Percentiles rank a stretch among this genome's conserved stretches.
Conservation (phyloP, 257 asterid species). For the Ehretia macrophylla region DNA sequence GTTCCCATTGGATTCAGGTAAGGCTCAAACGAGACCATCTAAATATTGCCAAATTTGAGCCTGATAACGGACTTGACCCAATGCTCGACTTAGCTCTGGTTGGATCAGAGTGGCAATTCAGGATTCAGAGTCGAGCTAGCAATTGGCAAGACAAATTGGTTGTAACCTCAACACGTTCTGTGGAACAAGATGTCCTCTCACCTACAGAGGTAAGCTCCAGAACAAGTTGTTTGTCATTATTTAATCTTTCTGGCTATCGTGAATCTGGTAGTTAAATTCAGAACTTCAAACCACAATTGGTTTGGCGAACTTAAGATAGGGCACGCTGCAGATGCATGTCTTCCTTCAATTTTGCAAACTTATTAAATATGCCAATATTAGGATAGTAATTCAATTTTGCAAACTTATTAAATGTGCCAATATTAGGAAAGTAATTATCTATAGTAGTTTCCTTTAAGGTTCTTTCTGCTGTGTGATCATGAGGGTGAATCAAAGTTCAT, state of each 20-base stretch:
- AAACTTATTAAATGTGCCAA: not conserved
- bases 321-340: not conserved
- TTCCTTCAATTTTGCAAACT: not conserved
- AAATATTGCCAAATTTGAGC: conserved; percentile 93
- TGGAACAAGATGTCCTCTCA: conserved; percentile 91
- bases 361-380: not conserved
- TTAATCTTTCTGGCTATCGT: not conserved
- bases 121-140: conserved; percentile 97
- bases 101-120: conserved; percentile 99
- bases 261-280: not conserved
- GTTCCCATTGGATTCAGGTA: conserved; percentile 46
- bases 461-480: not conserved
- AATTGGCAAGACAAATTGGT: conserved; percentile 97
- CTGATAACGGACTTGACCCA: conserved; percentile 96
- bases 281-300: not conserved
- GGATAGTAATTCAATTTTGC: not conserved
- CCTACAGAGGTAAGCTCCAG: conserved; percentile 69
- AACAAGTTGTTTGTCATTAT: not conserved
- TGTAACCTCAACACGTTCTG: conserved; percentile 93
- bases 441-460: not conserved
- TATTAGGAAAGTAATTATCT: too few species aligned
- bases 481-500: too few species aligned
- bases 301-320: not conserved
- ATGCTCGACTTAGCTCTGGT: conserved; percentile 84
- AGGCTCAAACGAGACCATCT: conserved; percentile 95